These are phyloP conservation scores for Neophaeococcomyces aloes DNA, from an alignment of 2,329 filamentous ascomycete genomes.

Conservation along the genomic window DNA sequence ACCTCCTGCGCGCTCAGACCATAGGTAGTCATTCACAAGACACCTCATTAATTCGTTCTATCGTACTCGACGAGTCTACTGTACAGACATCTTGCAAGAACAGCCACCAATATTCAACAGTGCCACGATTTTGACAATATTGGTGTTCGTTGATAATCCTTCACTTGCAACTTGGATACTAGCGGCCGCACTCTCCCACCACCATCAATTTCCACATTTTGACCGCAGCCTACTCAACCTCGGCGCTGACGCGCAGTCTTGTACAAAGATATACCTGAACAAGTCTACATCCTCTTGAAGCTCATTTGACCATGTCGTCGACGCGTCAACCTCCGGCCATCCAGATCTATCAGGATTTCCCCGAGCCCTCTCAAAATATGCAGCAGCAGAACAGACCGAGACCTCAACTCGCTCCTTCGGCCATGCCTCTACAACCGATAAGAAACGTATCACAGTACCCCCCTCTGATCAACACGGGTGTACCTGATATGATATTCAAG, in stretches of 20 bases:
- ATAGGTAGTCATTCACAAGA: conserved; percentile 1
- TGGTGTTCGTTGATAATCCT: conserved; percentile 5
- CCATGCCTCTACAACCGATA: conserved; percentile 36
- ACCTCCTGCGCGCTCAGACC: conserved; percentile 9
- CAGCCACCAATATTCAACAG: not conserved
- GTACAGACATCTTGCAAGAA: no score
- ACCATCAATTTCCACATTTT: conserved; percentile 6
- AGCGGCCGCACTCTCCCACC: conserved; percentile 10
- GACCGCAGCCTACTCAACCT: conserved; percentile 23
- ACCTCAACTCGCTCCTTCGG: conserved; percentile 41
- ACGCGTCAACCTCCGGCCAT: conserved; percentile 36
- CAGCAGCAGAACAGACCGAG: conserved; percentile 22
- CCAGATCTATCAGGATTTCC: conserved; percentile 50
- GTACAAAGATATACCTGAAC: not conserved
- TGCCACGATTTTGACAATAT: not conserved
- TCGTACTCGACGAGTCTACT: no score
- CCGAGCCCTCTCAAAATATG: conserved; percentile 30
- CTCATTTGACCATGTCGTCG: conserved; percentile 19
- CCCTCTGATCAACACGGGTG: conserved; percentile 20
- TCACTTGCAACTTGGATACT: conserved; percentile 1
- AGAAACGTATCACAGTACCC: conserved; percentile 15
- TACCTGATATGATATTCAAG: conserved; percentile 48
- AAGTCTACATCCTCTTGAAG: conserved; percentile 11
- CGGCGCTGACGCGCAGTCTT: conserved; percentile 7
- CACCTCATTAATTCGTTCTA: not conserved